These are phyloP conservation scores for Aspergillus melleus DNA, from an alignment of 2,329 filamentous ascomycete species.

Conservation along the genomic window DNA sequence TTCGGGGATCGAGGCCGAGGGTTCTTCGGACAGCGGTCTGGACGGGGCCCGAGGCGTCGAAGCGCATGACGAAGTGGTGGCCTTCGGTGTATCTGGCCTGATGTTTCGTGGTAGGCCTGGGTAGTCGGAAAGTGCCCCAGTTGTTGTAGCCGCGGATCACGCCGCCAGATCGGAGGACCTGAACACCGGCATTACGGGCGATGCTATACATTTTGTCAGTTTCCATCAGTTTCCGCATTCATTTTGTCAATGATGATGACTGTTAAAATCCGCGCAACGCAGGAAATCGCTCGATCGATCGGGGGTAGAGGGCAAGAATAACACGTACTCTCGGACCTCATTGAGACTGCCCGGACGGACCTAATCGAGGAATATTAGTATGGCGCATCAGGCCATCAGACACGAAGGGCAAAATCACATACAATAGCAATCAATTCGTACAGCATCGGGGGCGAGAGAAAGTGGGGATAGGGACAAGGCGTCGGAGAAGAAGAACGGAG, in stretches of 20 bases:
- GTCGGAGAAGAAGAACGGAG: slow-evolving; percentile 20
- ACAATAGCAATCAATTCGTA: slow-evolving; percentile 98
- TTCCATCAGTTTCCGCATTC: not conserved
- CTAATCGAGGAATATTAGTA: slow-evolving; percentile 49
- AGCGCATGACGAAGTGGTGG: slow-evolving; percentile 98
- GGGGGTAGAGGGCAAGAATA: slow-evolving; percentile 14
- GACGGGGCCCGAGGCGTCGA: slow-evolving; percentile 73
- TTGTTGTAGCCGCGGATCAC: slow-evolving; percentile 91
- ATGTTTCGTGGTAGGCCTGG: slow-evolving; percentile 74
- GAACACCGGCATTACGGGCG: slow-evolving; percentile 77
- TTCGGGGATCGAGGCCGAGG: slow-evolving; percentile 80
- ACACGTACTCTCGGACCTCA: slow-evolving; percentile 89
- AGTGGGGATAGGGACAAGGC: slow-evolving; percentile 17
- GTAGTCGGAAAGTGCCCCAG: slow-evolving; percentile 91
- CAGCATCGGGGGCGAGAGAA: slow-evolving; percentile 63
- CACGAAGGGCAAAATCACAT: slow-evolving; percentile 42
- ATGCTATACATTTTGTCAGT: slow-evolving; percentile 61
- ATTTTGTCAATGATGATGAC: not conserved
- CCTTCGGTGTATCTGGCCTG: slow-evolving; percentile 81
- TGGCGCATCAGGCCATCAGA: not conserved
- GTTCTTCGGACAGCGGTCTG: slow-evolving; percentile 75
- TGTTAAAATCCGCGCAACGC: not conserved
- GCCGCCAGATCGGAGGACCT: slow-evolving; percentile 79
- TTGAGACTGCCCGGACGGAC: slow-evolving; percentile 85
- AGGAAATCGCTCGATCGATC: slow-evolving; percentile 5